Conservation (phyloP, 169 alveolate species). For the Plasmodium blacklocki region DNA sequence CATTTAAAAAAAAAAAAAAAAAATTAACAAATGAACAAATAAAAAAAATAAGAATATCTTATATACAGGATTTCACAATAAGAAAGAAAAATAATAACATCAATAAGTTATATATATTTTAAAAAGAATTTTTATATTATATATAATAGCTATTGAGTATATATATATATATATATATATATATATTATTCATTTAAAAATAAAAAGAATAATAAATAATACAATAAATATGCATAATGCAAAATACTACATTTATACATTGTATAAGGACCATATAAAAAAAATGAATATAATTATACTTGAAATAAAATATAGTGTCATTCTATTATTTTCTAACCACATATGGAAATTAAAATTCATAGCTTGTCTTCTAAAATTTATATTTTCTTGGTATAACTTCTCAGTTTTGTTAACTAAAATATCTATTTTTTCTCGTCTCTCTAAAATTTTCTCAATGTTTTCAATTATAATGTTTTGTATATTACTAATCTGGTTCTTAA, state of each 20-base stretch:
- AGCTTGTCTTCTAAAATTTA: constrained; percentile 67
- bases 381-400: constrained; percentile 61
- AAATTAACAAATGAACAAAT: too few species aligned
- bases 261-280: constrained; percentile 62
- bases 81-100: too few species aligned
- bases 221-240: too few species aligned
- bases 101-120: too few species aligned
- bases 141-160: too few species aligned
- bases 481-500: constrained; percentile 64
- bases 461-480: constrained; percentile 71
- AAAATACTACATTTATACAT: constrained; percentile 14
- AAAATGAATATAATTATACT: constrained; percentile 39
- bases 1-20: too few species aligned
- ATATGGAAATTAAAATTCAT: constrained; percentile 59
- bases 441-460: constrained; percentile 71
- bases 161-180: too few species aligned
- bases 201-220: too few species aligned
- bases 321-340: constrained; percentile 71
- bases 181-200: too few species aligned
- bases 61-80: too few species aligned
- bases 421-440: constrained; percentile 70
- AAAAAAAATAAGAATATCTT: too few species aligned
- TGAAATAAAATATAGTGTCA: constrained; percentile 59
- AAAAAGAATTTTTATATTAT: too few species aligned
- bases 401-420: constrained; percentile 73